These are phyloP conservation scores for Isabelozyma rhagii DNA, from an alignment of 805 yeast species.

Conservation along the genomic window DNA sequence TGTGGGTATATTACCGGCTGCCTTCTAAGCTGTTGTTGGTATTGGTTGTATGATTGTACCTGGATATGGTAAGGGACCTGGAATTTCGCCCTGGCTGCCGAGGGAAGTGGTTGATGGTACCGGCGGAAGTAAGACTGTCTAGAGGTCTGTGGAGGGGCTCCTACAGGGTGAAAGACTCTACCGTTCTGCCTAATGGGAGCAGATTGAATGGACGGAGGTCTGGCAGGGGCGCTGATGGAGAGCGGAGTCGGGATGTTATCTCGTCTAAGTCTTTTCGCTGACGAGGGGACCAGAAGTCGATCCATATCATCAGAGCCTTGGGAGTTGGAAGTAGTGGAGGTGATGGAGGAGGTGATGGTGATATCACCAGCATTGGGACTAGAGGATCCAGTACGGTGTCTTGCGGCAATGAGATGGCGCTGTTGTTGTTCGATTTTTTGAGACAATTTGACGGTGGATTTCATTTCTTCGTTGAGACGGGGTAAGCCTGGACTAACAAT, in stretches of 20 bases:
- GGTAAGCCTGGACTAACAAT: slow-evolving; percentile 35
- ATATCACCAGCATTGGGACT: neutral
- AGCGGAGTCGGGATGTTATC: slow-evolving; percentile 32
- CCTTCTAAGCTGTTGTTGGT: slow-evolving; percentile 1
- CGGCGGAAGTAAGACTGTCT: neutral
- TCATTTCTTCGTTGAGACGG: slow-evolving; percentile 26
- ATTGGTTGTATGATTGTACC: slow-evolving; percentile 2
- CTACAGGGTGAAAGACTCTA: neutral
- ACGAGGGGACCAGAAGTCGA: slow-evolving; percentile 11
- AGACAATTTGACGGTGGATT: slow-evolving; percentile 25
- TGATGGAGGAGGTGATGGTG: neutral
- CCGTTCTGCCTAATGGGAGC: slow-evolving; percentile 25
- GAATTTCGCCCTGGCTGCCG: neutral
- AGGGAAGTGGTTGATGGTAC: neutral
- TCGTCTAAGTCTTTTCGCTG: slow-evolving; percentile 28
- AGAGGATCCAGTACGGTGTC: slow-evolving; percentile 8
- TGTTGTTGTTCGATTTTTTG: slow-evolving; percentile 34
- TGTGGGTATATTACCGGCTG: neutral
- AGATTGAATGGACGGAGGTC: slow-evolving; percentile 26
- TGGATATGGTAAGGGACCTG: slow-evolving; percentile 1
- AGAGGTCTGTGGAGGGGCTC: too few relatives aligned
- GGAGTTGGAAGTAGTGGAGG: neutral
- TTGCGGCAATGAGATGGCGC: slow-evolving; percentile 26
- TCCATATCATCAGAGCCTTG: slow-evolving; percentile 9
- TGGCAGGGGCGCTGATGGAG: slow-evolving; percentile 8